Percentiles rank a stretch among this genome's conserved stretches.
Evolutionary conservation across 495 filamentous ascomycete genomes (phyloP).

Genomic region (Aspergillus olivimuriae): DNA sequence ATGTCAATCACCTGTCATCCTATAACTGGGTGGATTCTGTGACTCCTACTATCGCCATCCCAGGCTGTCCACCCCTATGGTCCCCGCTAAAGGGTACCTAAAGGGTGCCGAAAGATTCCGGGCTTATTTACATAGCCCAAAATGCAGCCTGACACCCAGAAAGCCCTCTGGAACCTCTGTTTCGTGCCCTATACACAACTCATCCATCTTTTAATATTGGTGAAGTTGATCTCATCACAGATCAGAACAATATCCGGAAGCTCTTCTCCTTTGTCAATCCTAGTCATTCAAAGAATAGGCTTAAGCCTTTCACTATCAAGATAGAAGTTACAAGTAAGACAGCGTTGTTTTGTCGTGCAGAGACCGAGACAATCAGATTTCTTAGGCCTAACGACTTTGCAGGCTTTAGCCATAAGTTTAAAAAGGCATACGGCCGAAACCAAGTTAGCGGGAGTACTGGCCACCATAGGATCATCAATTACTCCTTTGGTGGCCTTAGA

Average conservation of each 20-base stretch:
- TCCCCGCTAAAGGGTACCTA: constrained; percentile 1
- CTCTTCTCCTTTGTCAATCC: constrained; percentile 43
- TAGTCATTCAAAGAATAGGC: not conserved
- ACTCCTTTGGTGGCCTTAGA: constrained; percentile 35
- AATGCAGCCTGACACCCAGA: constrained; percentile 17
- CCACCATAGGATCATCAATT: constrained; percentile 43
- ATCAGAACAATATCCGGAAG: constrained; percentile 49
- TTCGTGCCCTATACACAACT: constrained; percentile 38
- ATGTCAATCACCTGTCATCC: constrained; percentile 38
- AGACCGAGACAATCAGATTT: constrained; percentile 20
- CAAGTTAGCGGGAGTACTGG: constrained; percentile 34
- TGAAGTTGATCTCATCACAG: constrained; percentile 41
- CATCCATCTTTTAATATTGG: constrained; percentile 38
- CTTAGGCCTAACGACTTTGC: constrained; percentile 30
- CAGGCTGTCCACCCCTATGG: constrained; percentile 16
- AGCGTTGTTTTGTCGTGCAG: constrained; percentile 34
- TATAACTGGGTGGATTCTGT: constrained; percentile 44
- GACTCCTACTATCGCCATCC: constrained; percentile 20
- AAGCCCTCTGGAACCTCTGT: constrained; percentile 45
- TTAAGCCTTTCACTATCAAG: constrained; percentile 36
- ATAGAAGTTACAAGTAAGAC: constrained; percentile 36
- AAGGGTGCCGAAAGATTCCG: constrained; percentile 9
- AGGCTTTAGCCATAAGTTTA: constrained; percentile 43
- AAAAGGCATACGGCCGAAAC: constrained; percentile 40
- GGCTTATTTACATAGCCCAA: constrained; percentile 17